Percentiles rank a stretch among this genome's conserved stretches.
Conservation (phyloP, 192 early-diverging fungal species). For the Pilaira anomala region DNA sequence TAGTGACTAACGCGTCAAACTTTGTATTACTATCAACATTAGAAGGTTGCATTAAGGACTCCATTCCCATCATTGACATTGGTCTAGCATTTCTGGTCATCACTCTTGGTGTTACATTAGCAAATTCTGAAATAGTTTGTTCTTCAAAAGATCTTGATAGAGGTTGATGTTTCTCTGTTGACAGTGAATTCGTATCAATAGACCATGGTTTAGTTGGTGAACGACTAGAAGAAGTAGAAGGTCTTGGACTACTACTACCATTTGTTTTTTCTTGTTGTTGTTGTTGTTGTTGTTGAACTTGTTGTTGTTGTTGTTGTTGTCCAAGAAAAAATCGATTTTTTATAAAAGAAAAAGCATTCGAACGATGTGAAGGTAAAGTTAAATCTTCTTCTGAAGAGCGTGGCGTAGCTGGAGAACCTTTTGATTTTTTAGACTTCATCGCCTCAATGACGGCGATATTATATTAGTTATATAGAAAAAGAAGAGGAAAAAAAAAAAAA, state of each 20-base stretch:
- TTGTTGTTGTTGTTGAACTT: background rate
- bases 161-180: background rate
- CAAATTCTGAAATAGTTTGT: background rate
- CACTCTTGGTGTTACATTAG: no score
- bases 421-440: constrained; percentile 22
- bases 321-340: constrained; percentile 17
- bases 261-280: background rate
- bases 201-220: constrained; percentile 9
- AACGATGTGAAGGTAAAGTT: constrained; percentile 2
- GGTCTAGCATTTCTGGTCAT: background rate
- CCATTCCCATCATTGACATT: constrained; percentile 13
- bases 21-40: no score
- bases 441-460: background rate
- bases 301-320: background rate
- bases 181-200: background rate
- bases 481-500: background rate
- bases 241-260: background rate
- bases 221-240: background rate
- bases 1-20: no score
- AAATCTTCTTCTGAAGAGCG: constrained; percentile 6
- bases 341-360: constrained; percentile 14
- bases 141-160: constrained; percentile 17
- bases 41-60: background rate
- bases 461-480: background rate
- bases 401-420: background rate